Base-by-base conservation (phyloP, 2,329 filamentous ascomycete species). In the Venturia aucupariae region DNA sequence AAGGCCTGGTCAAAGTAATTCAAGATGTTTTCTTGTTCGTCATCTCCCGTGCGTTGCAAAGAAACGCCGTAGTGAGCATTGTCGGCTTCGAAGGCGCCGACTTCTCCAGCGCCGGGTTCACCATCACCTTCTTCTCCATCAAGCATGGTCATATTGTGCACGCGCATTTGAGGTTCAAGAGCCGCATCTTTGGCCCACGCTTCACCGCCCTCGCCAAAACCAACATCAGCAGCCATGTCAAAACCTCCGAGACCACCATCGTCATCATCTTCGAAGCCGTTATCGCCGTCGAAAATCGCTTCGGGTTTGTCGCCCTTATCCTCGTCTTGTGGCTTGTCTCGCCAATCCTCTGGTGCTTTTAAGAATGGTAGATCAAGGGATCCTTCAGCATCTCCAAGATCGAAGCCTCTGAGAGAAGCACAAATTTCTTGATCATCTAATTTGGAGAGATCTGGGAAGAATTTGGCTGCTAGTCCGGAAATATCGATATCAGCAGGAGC, bases 1-100 rank as follows among this genome's bases (percentile, higher is more conserved):
- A 97, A 79, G 2, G 93, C 92, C 72, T 96, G 91, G 74, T 99
- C 94, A 72, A 99, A 99, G 78, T 97, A 99, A 72, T 90, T 89
- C n/a, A 99, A 82, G 65, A 99, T 96, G 71, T 96, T 93, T 70
- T 97, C 91, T 72, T 97, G 92, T 70, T 90, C 90, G 61, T 82
- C 81, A 64, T 86, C 85, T 62, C 84, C 82, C 19, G 81, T 78
- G 69, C 89, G 88, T 48, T 84, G 85, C 79, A 96, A 86, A n/a
- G 89, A 89, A 8, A 97, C 84, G 30, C 88, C 82, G 72, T 91
- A 97, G 67, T 90, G 84, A 64, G 86, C 86, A 44, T 86, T 87
- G 62, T 85, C 84, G 41, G 83, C 80, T 66, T 88, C 86, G 65
- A 88, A 85, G 6, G 78, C 80, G 10, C 78, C 80, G 11, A 77